These are phyloP conservation scores for Phialophora verrucosa DNA, from an alignment of 2,329 filamentous ascomycete species.

Conservation along the genomic window DNA sequence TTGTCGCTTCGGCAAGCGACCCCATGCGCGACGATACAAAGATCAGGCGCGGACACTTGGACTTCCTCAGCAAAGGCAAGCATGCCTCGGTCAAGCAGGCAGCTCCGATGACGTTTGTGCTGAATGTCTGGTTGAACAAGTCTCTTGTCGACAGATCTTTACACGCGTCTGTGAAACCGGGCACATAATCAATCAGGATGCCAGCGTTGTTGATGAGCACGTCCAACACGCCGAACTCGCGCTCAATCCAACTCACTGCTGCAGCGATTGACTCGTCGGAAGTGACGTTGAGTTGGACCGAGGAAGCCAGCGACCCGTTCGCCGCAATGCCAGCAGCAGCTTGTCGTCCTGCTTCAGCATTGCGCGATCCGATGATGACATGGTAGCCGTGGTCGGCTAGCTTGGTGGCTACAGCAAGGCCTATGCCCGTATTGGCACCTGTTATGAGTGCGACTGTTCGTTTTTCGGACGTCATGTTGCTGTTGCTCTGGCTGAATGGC, in stretches of 20 bases:
- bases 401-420: conserved; percentile 9
- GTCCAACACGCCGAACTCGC: conserved; percentile 24
- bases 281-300: conserved; percentile 28
- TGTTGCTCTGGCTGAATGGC: not conserved
- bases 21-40: conserved; percentile 50
- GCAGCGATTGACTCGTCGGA: conserved; percentile 25
- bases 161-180: conserved; percentile 21
- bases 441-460: not conserved
- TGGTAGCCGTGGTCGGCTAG: conserved; percentile 39
- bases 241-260: conserved; percentile 23
- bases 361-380: conserved; percentile 47
- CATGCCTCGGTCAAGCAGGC: conserved; percentile 51
- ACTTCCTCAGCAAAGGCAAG: conserved; percentile 46
- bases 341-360: conserved; percentile 38
- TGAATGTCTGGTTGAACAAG: conserved; percentile 48
- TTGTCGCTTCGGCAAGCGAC: conserved; percentile 42
- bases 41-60: conserved; percentile 46
- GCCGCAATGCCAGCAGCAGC: conserved; percentile 39
- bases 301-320: conserved; percentile 38
- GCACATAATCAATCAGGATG: conserved; percentile 66
- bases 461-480: not conserved
- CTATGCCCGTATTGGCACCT: conserved; percentile 26
- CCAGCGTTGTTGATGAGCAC: conserved; percentile 41
- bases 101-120: conserved; percentile 50
- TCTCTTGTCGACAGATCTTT: conserved; percentile 44